These are phyloP conservation scores for Phaeosphaeria sp. DNA, from an alignment of 2,329 filamentous ascomycete genomes.

Conservation along the genomic window DNA sequence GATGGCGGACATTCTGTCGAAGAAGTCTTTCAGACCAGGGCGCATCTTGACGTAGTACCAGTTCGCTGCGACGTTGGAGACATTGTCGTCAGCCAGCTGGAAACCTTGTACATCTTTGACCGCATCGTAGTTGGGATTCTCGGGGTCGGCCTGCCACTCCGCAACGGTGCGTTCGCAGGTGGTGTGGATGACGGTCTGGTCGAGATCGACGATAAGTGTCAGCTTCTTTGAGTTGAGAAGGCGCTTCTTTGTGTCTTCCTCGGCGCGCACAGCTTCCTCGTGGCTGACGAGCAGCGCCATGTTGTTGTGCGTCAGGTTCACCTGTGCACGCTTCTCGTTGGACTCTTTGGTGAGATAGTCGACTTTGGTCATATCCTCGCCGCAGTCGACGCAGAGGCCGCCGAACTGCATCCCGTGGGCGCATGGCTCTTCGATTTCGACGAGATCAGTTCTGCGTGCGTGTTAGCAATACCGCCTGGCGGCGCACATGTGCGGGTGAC, in stretches of 20 bases:
- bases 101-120: slow-evolving; percentile 89
- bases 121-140: slow-evolving; percentile 88
- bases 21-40: slow-evolving; percentile 81
- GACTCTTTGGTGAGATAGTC: slow-evolving; percentile 81
- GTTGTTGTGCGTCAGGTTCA: slow-evolving; percentile 95
- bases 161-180: slow-evolving; percentile 95
- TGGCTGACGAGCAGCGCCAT: slow-evolving; percentile 84
- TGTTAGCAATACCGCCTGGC: slow-evolving; percentile 5
- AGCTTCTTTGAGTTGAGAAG: slow-evolving; percentile 83
- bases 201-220: slow-evolving; percentile 92
- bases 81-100: slow-evolving; percentile 79
- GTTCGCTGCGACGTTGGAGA: slow-evolving; percentile 45
- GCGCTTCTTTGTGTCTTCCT: slow-evolving; percentile 85
- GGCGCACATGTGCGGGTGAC: slow-evolving; percentile 16
- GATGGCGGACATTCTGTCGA: slow-evolving; percentile 76
- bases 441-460: slow-evolving; percentile 59
- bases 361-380: slow-evolving; percentile 92
- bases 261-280: slow-evolving; percentile 78
- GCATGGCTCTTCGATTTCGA: slow-evolving; percentile 89
- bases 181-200: slow-evolving; percentile 98
- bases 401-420: slow-evolving; percentile 90
- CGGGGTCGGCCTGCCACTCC: slow-evolving; percentile 89
- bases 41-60: slow-evolving; percentile 99
- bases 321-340: slow-evolving; percentile 85
- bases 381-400: slow-evolving; percentile 89